Evolutionary conservation across 257 asterid genomes (phyloP).

Genomic region (Craterostigma plantagineum): DNA sequence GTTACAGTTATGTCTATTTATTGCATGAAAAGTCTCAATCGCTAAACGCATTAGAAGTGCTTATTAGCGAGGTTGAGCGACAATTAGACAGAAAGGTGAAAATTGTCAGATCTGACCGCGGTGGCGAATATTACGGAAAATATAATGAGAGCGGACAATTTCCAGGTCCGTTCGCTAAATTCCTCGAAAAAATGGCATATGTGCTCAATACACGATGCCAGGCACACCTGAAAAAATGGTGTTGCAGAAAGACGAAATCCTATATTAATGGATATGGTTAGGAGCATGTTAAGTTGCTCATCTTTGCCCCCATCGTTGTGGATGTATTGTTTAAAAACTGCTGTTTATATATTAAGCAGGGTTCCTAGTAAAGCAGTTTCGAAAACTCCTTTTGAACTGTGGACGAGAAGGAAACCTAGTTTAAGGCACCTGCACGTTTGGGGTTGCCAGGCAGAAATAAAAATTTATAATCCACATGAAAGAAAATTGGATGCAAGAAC

Average conservation of each 20-base stretch:
- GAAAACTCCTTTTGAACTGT: conserved; percentile 4
- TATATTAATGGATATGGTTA: conserved; percentile 2
- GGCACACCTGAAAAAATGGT: conserved; percentile 2
- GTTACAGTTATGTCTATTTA: neutral
- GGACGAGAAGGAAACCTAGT: conserved; percentile 6
- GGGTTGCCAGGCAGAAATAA: neutral
- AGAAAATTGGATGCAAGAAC: neutral
- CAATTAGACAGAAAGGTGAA: conserved; percentile 2
- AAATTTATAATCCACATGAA: neutral
- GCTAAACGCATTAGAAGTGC: neutral
- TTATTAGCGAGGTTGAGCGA: conserved; percentile 1
- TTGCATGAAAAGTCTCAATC: neutral
- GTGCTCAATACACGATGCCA: neutral
- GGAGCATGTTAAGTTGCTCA: neutral
- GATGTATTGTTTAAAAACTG: conserved; percentile 2
- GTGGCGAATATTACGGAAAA: conserved; percentile 1
- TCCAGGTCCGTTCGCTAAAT: conserved; percentile 7
- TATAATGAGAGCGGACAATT: conserved; percentile 1
- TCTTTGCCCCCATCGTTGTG: neutral
- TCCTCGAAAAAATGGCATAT: conserved; percentile 5
- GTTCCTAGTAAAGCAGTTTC: conserved; percentile 5
- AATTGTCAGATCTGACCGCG: neutral
- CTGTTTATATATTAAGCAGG: neutral
- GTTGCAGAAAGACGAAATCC: neutral
- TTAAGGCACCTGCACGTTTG: conserved; percentile 6